phyloP scores from a whole-genome alignment of 2,329 filamentous ascomycete genomes.

The Aspergillus vadensis region DNA sequence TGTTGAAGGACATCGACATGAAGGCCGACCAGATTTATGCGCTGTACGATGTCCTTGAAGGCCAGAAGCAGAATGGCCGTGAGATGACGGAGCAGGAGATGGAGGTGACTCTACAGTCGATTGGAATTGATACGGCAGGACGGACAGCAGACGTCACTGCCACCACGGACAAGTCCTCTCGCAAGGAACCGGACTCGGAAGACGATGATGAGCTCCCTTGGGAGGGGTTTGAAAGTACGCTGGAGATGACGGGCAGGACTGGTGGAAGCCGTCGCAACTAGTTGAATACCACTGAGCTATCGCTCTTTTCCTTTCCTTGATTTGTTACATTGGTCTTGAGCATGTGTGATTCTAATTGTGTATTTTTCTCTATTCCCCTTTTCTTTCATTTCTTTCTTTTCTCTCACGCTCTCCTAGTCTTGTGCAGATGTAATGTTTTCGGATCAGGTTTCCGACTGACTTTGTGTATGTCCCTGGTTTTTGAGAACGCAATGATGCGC shows the following conservation, averaged over 20 bases:
- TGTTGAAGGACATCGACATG: constrained; percentile 66
- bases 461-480: constrained; percentile 23
- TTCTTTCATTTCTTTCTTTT: not conserved
- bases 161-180: constrained; percentile 32
- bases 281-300: not conserved
- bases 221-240: constrained; percentile 48
- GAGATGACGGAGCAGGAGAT: constrained; percentile 65
- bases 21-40: constrained; percentile 81
- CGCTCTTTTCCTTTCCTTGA: not conserved
- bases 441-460: constrained; percentile 21
- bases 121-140: constrained; percentile 38
- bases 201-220: constrained; percentile 46
- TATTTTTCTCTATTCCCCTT: not conserved
- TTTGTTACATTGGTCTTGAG: not conserved
- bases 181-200: constrained; percentile 22
- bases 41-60: constrained; percentile 81
- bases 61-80: constrained; percentile 68
- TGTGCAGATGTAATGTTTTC: not conserved
- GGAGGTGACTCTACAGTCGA: constrained; percentile 61
- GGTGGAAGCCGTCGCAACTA: constrained; percentile 23
- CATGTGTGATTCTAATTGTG: not conserved
- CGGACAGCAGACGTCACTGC: constrained; percentile 29
- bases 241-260: constrained; percentile 39
- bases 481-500: not conserved
- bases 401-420: not conserved